Evolutionary conservation across 441 rosid genomes (phyloP), one percentile per base, ranked within the genome.

Genomic region (Hura crepitans): DNA sequence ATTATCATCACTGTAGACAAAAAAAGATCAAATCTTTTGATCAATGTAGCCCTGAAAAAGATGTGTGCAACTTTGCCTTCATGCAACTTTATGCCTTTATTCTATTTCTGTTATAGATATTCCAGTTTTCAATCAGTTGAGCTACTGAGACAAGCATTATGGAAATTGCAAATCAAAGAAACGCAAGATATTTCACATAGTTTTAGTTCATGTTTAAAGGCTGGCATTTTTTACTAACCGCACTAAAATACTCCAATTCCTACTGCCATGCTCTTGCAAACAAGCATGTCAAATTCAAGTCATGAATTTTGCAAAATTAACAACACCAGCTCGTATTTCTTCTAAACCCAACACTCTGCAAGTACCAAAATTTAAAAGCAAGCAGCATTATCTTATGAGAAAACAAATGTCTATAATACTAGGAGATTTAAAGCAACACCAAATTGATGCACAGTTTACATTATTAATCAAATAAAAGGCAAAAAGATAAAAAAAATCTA

Each of bases 81-180:
- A 8, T 13, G 39, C 17, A 31, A 49, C 50, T 58, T 39, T 35
- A 35, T 27, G 18, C 33, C 33, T 39, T 54, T 45, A 27, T 27
- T 39, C 15, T 17, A 18, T 43, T 28, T 28, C 20, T 56, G 37
- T 56, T 17, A 15, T 22, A 37, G 42, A 25, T 27, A 56, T 27
- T 58, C 28, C 12, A 6, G 17, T 49, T 60, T 22, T 49, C 57
- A 27, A 35, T 68, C 28, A 43, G 72, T 43, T 27, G 37, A 56
- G 13, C 14, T 12, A 30, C 10, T 49, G 22, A 11, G 58, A 39
- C 11, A 63, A 23, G 43, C 47, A 45, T 13, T 14, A 11, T 0
- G n/a, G 49, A 39, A 8, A 18, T 45, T 46, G 27, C 66, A 70
- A 53, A 61, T 27, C 62, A 69, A 25, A 58, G 20, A 46, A 27